These are phyloP conservation scores for Fusarium udum DNA, from an alignment of 2,329 filamentous ascomycete species.

Conservation along the genomic window DNA sequence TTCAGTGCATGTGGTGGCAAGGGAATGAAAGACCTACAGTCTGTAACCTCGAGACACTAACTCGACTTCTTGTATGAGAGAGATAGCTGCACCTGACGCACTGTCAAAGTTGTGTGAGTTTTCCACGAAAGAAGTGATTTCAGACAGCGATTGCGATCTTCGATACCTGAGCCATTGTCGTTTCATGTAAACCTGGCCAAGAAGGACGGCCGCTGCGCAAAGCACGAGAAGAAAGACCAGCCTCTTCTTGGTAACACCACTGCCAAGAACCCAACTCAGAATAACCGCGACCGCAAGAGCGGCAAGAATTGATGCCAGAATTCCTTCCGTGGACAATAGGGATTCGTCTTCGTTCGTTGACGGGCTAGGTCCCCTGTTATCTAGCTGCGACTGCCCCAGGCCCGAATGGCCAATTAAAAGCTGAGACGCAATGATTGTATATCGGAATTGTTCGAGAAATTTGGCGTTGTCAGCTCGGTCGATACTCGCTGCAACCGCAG, in stretches of 20 bases:
- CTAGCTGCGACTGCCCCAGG: slow-evolving; percentile 45
- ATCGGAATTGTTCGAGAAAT: slow-evolving; percentile 92
- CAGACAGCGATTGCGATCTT: slow-evolving; percentile 76
- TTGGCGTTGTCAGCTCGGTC: slow-evolving; percentile 81
- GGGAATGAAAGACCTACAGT: slow-evolving; percentile 64
- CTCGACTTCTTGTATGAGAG: slow-evolving; percentile 93
- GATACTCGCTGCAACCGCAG: slow-evolving; percentile 75
- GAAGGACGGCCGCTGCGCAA: slow-evolving; percentile 62
- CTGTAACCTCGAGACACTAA: slow-evolving; percentile 90
- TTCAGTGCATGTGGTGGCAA: background rate
- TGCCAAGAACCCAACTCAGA: slow-evolving; percentile 73
- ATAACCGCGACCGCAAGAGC: slow-evolving; percentile 76
- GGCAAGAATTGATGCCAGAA: slow-evolving; percentile 57
- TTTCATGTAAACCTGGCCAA: slow-evolving; percentile 76
- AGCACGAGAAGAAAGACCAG: slow-evolving; percentile 59
- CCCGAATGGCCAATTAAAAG: slow-evolving; percentile 78
- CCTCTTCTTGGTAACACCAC: slow-evolving; percentile 66
- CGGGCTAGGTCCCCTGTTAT: slow-evolving; percentile 24
- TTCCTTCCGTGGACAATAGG: slow-evolving; percentile 54
- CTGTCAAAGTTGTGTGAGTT: slow-evolving; percentile 85
- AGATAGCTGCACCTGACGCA: slow-evolving; percentile 77
- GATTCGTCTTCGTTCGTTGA: slow-evolving; percentile 39
- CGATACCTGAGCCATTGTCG: slow-evolving; percentile 85
- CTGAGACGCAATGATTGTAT: slow-evolving; percentile 91
- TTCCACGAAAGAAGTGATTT: slow-evolving; percentile 73